These are phyloP conservation scores for Globisporangium mamillatum DNA, from an alignment of 352 stramenopile genomes.

Conservation along the genomic window DNA sequence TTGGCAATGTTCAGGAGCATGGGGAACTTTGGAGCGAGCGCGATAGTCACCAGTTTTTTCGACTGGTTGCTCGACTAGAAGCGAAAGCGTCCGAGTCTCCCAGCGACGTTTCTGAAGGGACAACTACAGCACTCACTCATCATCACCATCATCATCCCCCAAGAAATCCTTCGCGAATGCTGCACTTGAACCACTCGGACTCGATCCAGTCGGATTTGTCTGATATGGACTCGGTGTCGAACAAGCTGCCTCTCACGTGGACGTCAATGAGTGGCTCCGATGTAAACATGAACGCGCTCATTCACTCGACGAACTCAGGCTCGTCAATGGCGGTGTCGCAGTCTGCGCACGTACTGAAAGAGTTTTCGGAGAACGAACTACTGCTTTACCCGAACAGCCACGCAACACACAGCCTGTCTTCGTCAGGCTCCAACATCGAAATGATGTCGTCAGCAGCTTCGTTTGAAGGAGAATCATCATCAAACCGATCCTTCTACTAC, in stretches of 20 bases:
- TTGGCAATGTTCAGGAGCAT: neutral
- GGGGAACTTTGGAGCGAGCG: conserved; percentile 4
- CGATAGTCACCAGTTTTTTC: conserved; percentile 10
- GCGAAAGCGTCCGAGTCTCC: neutral
- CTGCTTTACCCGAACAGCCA: conserved; percentile 38
- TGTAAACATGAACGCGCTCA: conserved; percentile 19
- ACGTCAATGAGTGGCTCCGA: conserved; percentile 39
- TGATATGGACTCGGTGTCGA: conserved; percentile 54
- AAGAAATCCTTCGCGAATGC: neutral
- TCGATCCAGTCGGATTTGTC: conserved; percentile 76
- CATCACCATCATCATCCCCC: conserved; percentile 5
- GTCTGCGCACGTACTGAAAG: conserved; percentile 3
- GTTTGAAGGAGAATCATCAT: conserved; percentile 7
- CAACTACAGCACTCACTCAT: neutral
- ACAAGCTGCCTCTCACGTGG: conserved; percentile 34
- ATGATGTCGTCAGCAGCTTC: neutral
- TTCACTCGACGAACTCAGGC: conserved; percentile 21
- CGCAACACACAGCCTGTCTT: neutral
- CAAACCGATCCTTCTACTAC: conserved; percentile 74
- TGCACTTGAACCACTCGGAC: conserved; percentile 37
- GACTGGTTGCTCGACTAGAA: conserved; percentile 18
- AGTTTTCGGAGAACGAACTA: conserved; percentile 60
- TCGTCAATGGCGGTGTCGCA: neutral
- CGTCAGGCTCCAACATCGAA: conserved; percentile 5
- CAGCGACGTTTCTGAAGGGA: neutral